A percentile compares a stretch with the other conserved stretches of the same genome.
Conservation (phyloP, 1,284 basidiomycete genomes). For the Microbotryum violaceum region DNA sequence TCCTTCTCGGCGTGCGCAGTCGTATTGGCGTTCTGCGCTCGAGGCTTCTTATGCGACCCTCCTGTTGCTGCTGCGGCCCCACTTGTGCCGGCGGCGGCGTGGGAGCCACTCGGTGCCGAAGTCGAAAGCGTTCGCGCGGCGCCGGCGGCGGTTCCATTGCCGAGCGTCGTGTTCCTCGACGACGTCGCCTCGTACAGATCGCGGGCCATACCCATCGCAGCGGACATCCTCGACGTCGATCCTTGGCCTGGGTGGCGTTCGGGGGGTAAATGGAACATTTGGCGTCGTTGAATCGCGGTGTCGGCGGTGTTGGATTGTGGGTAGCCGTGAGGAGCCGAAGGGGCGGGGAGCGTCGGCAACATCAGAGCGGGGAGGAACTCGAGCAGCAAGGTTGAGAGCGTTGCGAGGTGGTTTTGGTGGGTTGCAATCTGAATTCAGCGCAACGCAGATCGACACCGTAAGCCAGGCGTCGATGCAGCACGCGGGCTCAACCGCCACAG, state of each 20-base stretch:
- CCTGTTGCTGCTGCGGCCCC: background rate
- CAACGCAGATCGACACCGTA: background rate
- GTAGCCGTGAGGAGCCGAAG: constrained; percentile 35
- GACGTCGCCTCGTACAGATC: constrained; percentile 18
- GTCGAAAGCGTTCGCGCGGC: background rate
- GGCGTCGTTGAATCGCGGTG: constrained; percentile 18
- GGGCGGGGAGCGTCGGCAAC: constrained; percentile 29
- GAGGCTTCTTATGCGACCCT: constrained; percentile 7
- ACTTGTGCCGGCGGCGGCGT: background rate
- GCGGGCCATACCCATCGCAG: constrained; percentile 16
- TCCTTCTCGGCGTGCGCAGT: constrained; percentile 7
- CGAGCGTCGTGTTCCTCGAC: background rate
- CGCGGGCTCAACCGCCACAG: background rate
- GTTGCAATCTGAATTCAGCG: constrained; percentile 26
- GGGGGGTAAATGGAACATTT: constrained; percentile 21
- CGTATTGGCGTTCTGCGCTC: constrained; percentile 11
- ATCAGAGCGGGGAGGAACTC: constrained; percentile 31
- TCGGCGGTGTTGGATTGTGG: constrained; percentile 20
- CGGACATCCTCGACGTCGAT: constrained; percentile 4
- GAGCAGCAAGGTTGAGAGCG: constrained; percentile 32
- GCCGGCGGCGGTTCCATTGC: background rate
- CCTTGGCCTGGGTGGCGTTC: constrained; percentile 13
- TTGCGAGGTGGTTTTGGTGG: constrained; percentile 32
- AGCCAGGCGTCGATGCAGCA: constrained; percentile 1
- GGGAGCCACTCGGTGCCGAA: background rate